Evolutionary conservation across 106 monocot species (phyloP), one percentile per base, ranked within the genome.

Genomic region (Dendrobium chrysotoxum): DNA sequence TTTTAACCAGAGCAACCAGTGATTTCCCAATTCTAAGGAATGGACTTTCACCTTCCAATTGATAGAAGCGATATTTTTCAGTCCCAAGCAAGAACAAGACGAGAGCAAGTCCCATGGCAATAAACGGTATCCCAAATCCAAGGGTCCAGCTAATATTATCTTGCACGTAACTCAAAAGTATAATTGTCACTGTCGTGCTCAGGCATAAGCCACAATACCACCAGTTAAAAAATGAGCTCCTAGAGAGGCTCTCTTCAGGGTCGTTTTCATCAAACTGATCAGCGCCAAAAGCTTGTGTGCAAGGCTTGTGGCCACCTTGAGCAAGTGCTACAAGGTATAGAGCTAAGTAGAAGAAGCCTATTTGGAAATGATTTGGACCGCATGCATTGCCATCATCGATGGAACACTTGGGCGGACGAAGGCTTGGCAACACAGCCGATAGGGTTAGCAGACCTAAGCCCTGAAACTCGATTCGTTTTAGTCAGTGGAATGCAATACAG

Each of bases 141-240:
- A 95, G 79, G 17, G 83, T 84, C 93, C 95, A 91, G 39, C 93
- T 53, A 28, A 95, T 72, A 42, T 91, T 88, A 44, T 95, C 91
- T 72, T 95, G 95, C 18, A 95, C 76, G 75, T 93, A 95, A 70
- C 7, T 80, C n/a, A 93, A n/a, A 16, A 85, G 16, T 16, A 84
- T 10, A 42, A 84, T 20, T 0, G 91, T 79, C 10, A 86, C 72
- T 1, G 57, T 28, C 0, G 73, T 78, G 53, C 91, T 86, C 0
- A 53, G 28, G 28, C 79, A 85, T 47, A 91, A 12, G 1, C 85
- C 83, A 15, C 88, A 89, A 82, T 85, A 91, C 95, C 89, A 89
- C 95, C 92, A 95, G 77, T 95, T 93, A 87, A 95, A 95, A 85
- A 96, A 93, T 31, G 91, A 85, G 81, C 88, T 86, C 84, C 73